Base-by-base conservation (phyloP, 1,284 basidiomycete species). In the Ceratobasidium sp. region DNA sequence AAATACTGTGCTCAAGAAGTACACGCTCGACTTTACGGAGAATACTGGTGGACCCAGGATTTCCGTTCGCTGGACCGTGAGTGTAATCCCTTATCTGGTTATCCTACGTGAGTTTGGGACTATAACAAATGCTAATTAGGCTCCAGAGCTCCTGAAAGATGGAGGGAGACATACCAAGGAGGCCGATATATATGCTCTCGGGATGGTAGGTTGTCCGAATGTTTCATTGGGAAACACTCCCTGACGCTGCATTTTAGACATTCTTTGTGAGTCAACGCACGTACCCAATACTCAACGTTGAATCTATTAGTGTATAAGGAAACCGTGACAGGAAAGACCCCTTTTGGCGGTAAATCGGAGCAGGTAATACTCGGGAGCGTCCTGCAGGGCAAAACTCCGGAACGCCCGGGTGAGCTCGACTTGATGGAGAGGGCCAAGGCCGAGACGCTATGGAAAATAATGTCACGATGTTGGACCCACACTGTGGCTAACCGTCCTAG, bases 61-160 rank as follows among this genome's bases (percentile, higher is more conserved):
- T 11, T 59, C 56, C 16, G 28, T 40, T 6, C 56, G 56, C 12
- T 59, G 56, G 56, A 21, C 56, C 33, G 56, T 59, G 38, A 54
- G 51, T 28, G 4, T 18, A 14, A 7, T 16, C 11, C 9, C 30
- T 18, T 9, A 28, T 8, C 12, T 25, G 3, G 5, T 28, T 28
- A 12, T 14, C 9, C 14, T 14, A 25, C 9, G 3, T 33, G 30
- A 33, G 2, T 6, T 33, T 33, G 30, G 30, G 30, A n/a, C n/a
- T n/a, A n/a, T n/a, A n/a, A n/a, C n/a, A 11, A 42, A 11, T 3
- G 16, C 9, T 42, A 42, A 4, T 42, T 9, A 56, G 54, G 54
- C 54, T 6, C 54, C 54, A 18, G 54, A 56, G 11, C 7, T 56
- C 6, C n/a, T 56, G 3, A 16, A 6, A 6, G 54, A 18, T 2